phyloP scores from a whole-genome alignment of 441 rosid species.

The Erodium texanum region DNA sequence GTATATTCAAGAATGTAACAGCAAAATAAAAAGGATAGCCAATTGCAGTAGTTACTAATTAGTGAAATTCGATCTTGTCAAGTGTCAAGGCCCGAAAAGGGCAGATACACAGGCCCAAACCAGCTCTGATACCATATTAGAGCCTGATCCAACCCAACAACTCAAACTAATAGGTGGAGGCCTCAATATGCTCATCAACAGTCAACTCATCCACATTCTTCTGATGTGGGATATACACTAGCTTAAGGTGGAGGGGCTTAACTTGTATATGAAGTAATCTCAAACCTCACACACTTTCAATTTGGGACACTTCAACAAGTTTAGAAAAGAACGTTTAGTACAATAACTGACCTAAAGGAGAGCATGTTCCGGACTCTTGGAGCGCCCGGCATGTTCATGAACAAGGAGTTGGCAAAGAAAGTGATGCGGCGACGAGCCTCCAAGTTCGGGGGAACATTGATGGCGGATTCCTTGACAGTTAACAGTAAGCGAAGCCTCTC shows the following conservation, averaged over 20 bases:
- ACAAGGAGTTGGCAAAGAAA: constrained; percentile 90
- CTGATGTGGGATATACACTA: too few relatives aligned
- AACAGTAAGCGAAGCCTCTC: constrained; percentile 67
- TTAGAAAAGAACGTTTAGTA: neutral
- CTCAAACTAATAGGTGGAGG: neutral
- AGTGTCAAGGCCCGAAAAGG: too few relatives aligned
- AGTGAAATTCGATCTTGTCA: too few relatives aligned
- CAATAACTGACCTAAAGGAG: constrained; percentile 64
- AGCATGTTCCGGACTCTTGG: constrained; percentile 87
- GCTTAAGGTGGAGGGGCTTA: too few relatives aligned
- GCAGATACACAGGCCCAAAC: too few relatives aligned
- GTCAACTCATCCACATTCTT: too few relatives aligned
- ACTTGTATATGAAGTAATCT: too few relatives aligned
- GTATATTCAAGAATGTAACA: too few relatives aligned
- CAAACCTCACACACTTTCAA: neutral
- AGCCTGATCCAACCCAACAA: neutral
- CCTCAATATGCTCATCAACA: too few relatives aligned
- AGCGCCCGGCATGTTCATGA: constrained; percentile 91
- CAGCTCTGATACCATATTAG: neutral
- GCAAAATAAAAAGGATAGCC: too few relatives aligned
- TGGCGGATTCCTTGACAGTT: constrained; percentile 93
- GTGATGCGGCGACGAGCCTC: constrained; percentile 97
- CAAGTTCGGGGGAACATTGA: constrained; percentile 78
- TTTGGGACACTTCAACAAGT: neutral
- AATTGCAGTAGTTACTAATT: too few relatives aligned